phyloP scores from a whole-genome alignment of 768 basidiomycete species.

The Hypsizygus marmoreus region DNA sequence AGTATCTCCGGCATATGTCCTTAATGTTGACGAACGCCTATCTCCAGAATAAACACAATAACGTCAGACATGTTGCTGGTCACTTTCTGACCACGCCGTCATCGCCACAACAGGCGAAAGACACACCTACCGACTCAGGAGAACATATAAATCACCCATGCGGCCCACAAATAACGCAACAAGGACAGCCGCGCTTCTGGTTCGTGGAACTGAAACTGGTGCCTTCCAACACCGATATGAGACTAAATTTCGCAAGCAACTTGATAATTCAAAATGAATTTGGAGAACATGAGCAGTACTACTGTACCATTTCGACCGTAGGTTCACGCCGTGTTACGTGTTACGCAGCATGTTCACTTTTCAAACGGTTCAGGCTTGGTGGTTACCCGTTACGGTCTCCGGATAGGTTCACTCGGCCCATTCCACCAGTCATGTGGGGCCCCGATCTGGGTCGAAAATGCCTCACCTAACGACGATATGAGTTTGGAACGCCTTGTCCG shows the following conservation, averaged over 20 bases:
- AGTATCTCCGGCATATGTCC: constrained; percentile 85
- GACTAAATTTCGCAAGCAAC: constrained; percentile 60
- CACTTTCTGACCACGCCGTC: not conserved
- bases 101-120: not conserved
- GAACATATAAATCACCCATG: constrained; percentile 80
- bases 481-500: too few relatives aligned
- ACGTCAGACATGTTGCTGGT: not conserved
- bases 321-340: too few relatives aligned
- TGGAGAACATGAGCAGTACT: too few relatives aligned
- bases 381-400: too few relatives aligned
- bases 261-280: constrained; percentile 21
- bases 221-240: constrained; percentile 46
- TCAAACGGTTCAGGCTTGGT: too few relatives aligned
- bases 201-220: constrained; percentile 50
- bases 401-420: too few relatives aligned
- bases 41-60: not conserved
- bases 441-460: too few relatives aligned
- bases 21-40: constrained; percentile 74
- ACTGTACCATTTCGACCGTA: too few relatives aligned
- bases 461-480: too few relatives aligned
- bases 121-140: constrained; percentile 72
- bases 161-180: constrained; percentile 86
- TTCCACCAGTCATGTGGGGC: too few relatives aligned
- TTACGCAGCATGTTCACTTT: too few relatives aligned
- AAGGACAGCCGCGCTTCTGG: constrained; percentile 72